Conservation (phyloP, 1,139 yeast species). For the Diutina pseudorugosa region DNA sequence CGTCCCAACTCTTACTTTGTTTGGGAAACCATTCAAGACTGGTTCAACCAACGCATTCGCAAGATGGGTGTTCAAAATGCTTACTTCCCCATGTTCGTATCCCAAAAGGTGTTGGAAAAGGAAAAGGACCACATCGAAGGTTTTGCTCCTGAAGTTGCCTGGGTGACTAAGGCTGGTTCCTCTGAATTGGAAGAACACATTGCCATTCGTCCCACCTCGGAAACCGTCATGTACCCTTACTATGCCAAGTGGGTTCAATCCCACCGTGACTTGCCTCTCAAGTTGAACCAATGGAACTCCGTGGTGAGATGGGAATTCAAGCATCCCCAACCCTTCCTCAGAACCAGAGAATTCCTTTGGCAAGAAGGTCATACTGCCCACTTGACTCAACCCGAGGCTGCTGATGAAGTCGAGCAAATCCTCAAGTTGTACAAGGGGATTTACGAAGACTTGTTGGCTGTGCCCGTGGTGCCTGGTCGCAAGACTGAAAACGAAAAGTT, state of each 20-base stretch:
- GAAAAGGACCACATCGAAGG: constrained; percentile 99
- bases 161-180: constrained; percentile 96
- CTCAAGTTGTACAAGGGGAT: constrained; percentile 76
- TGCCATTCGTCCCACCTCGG: constrained; percentile 98
- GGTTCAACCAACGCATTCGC: constrained; percentile 74
- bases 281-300: constrained; percentile 97
- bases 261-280: constrained; percentile 93
- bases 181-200: constrained; percentile 96
- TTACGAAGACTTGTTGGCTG: constrained; percentile 88
- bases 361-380: constrained; percentile 99
- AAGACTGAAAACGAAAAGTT: constrained; percentile 97
- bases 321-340: constrained; percentile 97
- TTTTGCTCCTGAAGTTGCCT: constrained; percentile 98
- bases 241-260: constrained; percentile 98
- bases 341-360: constrained; percentile 99
- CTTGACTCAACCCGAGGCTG: constrained; percentile 69
- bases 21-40: constrained; percentile 90
- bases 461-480: constrained; percentile 90
- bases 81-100: constrained; percentile 98
- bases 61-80: constrained; percentile 86
- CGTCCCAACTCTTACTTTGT: constrained; percentile 91
- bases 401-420: constrained; percentile 73
- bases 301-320: constrained; percentile 99
- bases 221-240: constrained; percentile 99
- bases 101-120: constrained; percentile 81